Evolutionary conservation across 73 alveolate species (phyloP), one percentile per base, ranked within the genome.

Genomic region (Symbiodinium pilosum): DNA sequence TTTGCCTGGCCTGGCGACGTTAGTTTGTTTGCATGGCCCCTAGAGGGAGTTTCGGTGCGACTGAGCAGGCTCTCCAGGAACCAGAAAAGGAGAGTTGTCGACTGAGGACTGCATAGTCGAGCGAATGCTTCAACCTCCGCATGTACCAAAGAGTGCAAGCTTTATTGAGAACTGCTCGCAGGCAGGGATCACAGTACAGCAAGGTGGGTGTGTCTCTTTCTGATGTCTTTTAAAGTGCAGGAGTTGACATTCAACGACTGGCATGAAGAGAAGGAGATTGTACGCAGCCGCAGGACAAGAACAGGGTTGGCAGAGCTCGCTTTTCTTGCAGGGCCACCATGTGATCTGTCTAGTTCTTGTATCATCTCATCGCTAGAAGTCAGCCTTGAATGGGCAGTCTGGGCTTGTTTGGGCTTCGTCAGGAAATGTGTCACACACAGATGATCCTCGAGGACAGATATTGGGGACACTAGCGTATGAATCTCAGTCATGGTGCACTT

Each of bases 61-160:
- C 0, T n/a, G n/a, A n/a, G n/a, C n/a, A n/a, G n/a, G n/a, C n/a
- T n/a, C n/a, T n/a, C n/a, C n/a, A n/a, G n/a, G n/a, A n/a, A n/a
- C n/a, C n/a, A n/a, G n/a, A n/a, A n/a, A n/a, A n/a, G n/a, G 40
- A 4, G 30, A 59, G 32, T 36, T 41, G 30, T 1, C 21, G 75
- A 16, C 81, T 18, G 16, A 88, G 95, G 95, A 88, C 28, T 83
- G 87, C 47, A 88, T 88, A 32, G 95, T 88, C 16, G 95, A 88
- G 87, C 86, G 95, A 14, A 18, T 88, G 69, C 51, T 88, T 39
- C 95, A 54, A 8, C 95, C 95, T 12, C 95, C 95, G 36, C 75
- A 88, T 42, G 28, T 64, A n/a, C 95, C 95, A 4, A 34, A 30
- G 16, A 84, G 95, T 36, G 73, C 43, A 64, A 59, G 86, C 47